phyloP scores from a whole-genome alignment of 2,329 filamentous ascomycete species.

The Plectosphaerella plurivora region DNA sequence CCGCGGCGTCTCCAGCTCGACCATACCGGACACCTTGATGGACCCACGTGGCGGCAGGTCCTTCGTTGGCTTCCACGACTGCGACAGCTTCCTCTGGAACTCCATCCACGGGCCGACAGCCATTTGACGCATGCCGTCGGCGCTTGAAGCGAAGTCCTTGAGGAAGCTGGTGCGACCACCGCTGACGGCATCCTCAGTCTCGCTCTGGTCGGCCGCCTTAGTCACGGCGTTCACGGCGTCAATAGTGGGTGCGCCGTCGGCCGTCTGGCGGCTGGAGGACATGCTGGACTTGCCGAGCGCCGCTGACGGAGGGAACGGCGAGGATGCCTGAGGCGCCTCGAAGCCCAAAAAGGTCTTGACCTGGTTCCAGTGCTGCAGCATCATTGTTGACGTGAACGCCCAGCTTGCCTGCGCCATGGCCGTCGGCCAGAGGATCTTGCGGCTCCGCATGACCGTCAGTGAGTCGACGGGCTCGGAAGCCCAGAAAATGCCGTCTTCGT shows the following conservation, averaged over 20 bases:
- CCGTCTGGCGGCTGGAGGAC: conserved; percentile 9
- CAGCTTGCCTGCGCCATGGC: conserved; percentile 46
- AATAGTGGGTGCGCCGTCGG: conserved; percentile 9
- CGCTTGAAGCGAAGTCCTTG: conserved; percentile 11
- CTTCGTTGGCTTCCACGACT: conserved; percentile 41
- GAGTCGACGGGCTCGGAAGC: conserved; percentile 44
- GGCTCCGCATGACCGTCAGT: conserved; percentile 35
- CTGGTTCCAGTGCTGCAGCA: conserved; percentile 37
- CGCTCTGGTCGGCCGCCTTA: conserved; percentile 4
- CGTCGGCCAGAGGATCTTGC: conserved; percentile 49
- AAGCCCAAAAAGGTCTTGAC: conserved; percentile 43
- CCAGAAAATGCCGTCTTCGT: conserved; percentile 44
- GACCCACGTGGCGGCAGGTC: conserved; percentile 44
- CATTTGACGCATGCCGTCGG: conserved; percentile 11
- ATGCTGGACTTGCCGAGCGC: background rate
- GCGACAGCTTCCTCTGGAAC: conserved; percentile 9
- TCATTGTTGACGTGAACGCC: conserved; percentile 44
- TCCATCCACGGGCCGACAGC: conserved; percentile 9
- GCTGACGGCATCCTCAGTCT: conserved; percentile 4
- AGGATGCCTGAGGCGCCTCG: conserved; percentile 7
- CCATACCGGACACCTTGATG: conserved; percentile 47
- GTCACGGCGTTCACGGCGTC: conserved; percentile 6
- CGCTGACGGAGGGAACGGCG: background rate
- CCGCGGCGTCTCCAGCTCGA: conserved; percentile 44
- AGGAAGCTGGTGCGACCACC: conserved; percentile 13